Evolutionary conservation across 116 monocot genomes (phyloP).

Genomic region (Posidonia oceanica): DNA sequence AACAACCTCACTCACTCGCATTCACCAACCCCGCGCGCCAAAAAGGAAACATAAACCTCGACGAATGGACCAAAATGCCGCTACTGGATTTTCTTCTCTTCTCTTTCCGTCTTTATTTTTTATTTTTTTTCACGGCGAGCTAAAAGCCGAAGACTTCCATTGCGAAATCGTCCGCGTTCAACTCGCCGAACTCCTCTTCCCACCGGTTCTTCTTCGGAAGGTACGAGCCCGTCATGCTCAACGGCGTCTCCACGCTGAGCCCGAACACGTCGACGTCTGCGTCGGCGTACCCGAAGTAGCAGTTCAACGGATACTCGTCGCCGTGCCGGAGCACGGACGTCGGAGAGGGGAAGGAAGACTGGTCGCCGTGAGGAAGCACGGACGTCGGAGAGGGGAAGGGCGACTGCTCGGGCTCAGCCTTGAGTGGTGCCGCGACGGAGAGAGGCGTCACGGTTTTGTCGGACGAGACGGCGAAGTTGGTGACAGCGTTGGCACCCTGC

Average conservation of each 20-base stretch:
- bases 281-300: constrained; percentile 13
- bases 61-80: too few species aligned
- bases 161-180: constrained; percentile 36
- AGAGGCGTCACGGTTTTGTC: constrained; percentile 7
- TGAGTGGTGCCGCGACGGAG: not conserved
- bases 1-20: not conserved
- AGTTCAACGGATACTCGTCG: constrained; percentile 18
- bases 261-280: constrained; percentile 39
- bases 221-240: constrained; percentile 21
- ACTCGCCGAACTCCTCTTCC: constrained; percentile 40
- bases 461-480: constrained; percentile 33
- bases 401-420: not conserved
- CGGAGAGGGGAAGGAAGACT: constrained; percentile 27
- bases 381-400: constrained; percentile 40
- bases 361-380: constrained; percentile 24
- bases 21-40: constrained; percentile 9
- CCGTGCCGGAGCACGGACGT: constrained; percentile 37
- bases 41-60: not conserved
- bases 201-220: constrained; percentile 12
- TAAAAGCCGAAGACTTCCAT: constrained; percentile 9
- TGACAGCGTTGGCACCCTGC: constrained; percentile 57
- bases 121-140: not conserved
- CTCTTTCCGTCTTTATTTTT: too few species aligned
- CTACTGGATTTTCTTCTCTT: too few species aligned
- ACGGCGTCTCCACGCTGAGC: constrained; percentile 33